Evolutionary conservation across 139 green algal species (phyloP).

Genomic region (Micractinium sp.): DNA sequence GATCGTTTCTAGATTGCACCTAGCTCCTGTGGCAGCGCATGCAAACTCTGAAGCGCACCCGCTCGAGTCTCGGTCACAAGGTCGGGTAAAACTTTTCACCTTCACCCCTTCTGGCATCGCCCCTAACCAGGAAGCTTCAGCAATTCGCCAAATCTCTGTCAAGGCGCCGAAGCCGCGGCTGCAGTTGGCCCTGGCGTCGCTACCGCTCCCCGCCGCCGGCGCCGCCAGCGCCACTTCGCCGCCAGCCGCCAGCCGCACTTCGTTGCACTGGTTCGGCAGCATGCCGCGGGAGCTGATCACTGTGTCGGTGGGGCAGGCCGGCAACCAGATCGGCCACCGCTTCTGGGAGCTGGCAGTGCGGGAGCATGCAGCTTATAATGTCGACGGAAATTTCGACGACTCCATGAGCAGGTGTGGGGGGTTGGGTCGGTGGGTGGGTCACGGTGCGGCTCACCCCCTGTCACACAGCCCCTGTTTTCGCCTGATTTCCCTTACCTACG

Average conservation of each 20-base stretch:
- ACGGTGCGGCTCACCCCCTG: too few relatives aligned
- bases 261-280: neutral
- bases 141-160: too few relatives aligned
- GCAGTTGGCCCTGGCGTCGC: neutral
- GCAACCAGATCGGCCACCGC: constrained; percentile 93
- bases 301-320: constrained; percentile 93
- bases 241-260: neutral
- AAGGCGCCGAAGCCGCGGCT: neutral
- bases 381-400: constrained; percentile 71
- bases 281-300: constrained; percentile 96
- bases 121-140: too few relatives aligned
- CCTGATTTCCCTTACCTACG: too few relatives aligned
- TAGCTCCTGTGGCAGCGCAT: too few relatives aligned
- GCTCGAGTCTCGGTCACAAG: too few relatives aligned
- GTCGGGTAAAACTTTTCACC: too few relatives aligned
- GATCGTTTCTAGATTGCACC: too few relatives aligned
- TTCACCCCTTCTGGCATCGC: too few relatives aligned
- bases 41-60: too few relatives aligned
- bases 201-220: neutral
- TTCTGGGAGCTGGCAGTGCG: constrained; percentile 88
- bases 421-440: neutral
- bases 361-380: constrained; percentile 82
- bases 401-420: constrained; percentile 71
- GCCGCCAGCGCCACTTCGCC: neutral
- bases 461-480: too few relatives aligned